Conservation (phyloP, 192 early-diverging fungal species). For the Coemansia sp. region DNA sequence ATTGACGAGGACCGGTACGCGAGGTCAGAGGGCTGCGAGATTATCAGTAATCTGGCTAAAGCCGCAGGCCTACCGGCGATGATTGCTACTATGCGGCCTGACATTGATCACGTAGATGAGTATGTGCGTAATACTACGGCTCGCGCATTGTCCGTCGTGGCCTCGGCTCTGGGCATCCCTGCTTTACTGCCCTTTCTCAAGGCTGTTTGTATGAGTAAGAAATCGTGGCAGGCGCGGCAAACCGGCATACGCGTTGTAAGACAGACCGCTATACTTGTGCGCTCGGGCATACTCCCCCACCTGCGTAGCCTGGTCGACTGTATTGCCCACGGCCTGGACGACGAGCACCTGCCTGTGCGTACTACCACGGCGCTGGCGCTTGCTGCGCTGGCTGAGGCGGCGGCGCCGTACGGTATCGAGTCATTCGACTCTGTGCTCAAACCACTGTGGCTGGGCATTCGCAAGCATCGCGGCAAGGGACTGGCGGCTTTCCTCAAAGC, state of each 20-base stretch:
- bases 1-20: constrained; percentile 99
- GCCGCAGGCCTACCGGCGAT: constrained; percentile 97
- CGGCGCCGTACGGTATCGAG: constrained; percentile 98
- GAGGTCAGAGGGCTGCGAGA: constrained; percentile 86
- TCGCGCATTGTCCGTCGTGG: constrained; percentile 96
- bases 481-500: constrained; percentile 98
- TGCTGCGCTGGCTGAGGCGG: constrained; percentile 94
- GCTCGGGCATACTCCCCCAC: constrained; percentile 94
- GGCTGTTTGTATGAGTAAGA: constrained; percentile 93
- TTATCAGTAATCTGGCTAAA: constrained; percentile 97
- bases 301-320: constrained; percentile 90
- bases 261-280: constrained; percentile 94
- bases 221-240: constrained; percentile 98
- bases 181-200: constrained; percentile 93
- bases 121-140: constrained; percentile 98
- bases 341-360: constrained; percentile 97
- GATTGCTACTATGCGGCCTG: constrained; percentile 99
- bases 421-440: constrained; percentile 90
- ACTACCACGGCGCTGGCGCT: constrained; percentile 95
- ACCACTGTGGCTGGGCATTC: constrained; percentile 92
- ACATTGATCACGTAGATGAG: constrained; percentile 98
- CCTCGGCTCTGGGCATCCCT: constrained; percentile 94
- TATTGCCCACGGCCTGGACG: constrained; percentile 88
- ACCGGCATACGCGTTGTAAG: constrained; percentile 98
- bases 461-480: constrained; percentile 94